These are phyloP conservation scores for Epithemia pelagica DNA, from an alignment of 108 stramenopile genomes.

Conservation along the genomic window DNA sequence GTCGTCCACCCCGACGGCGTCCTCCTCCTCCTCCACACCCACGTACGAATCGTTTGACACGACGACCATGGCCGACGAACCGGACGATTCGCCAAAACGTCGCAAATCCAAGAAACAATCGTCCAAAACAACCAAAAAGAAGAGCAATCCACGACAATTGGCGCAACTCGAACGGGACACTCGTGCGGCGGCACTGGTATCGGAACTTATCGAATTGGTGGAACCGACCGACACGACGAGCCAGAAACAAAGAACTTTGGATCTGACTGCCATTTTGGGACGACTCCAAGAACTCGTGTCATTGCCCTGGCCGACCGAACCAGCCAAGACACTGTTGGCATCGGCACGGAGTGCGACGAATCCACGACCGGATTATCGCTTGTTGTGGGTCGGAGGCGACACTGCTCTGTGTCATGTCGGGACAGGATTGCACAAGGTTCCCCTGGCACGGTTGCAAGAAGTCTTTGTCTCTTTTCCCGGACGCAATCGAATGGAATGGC, in stretches of 20 bases:
- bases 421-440: slow-evolving; percentile 82
- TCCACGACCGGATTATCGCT: slow-evolving; percentile 58
- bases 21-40: background rate
- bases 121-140: too few species aligned
- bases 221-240: background rate
- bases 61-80: too few species aligned
- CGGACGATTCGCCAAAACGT: too few species aligned
- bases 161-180: background rate
- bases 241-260: background rate
- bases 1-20: too few species aligned
- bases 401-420: slow-evolving; percentile 72
- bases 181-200: background rate
- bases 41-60: background rate
- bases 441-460: slow-evolving; percentile 79
- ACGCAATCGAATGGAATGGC: slow-evolving; percentile 43
- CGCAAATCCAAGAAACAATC: background rate
- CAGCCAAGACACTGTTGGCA: slow-evolving; percentile 15
- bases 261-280: slow-evolving; percentile 13
- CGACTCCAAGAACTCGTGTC: slow-evolving; percentile 12
- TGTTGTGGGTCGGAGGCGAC: slow-evolving; percentile 78
- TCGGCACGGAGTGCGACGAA: slow-evolving; percentile 6
- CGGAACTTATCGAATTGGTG: background rate
- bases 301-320: slow-evolving; percentile 6
- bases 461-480: slow-evolving; percentile 48
- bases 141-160: background rate